Evolutionary conservation across 352 stramenopile genomes (phyloP).

Genomic region (Globisporangium apiculatum): DNA sequence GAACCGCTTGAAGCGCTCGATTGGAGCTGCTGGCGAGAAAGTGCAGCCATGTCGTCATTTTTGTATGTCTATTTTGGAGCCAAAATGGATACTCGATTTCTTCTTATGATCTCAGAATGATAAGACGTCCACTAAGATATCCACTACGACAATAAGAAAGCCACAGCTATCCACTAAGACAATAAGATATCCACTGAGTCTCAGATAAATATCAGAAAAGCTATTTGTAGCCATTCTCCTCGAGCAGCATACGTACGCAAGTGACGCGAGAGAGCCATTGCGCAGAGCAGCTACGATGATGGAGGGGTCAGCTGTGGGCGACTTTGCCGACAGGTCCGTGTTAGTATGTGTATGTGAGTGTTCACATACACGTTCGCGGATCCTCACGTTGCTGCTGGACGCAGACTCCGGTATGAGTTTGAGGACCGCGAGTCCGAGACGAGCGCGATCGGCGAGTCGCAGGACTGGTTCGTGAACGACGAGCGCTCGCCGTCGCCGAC

Average conservation of each 20-base stretch:
- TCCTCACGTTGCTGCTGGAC: not conserved
- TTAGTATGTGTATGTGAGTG: not conserved
- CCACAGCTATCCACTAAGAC: no score
- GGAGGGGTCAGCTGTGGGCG: slow-evolving; percentile 42
- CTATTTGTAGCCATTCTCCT: no score
- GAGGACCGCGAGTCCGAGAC: slow-evolving; percentile 46
- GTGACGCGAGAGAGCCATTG: not conserved
- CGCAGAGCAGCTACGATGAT: slow-evolving; percentile 20
- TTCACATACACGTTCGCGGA: not conserved
- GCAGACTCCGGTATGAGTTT: slow-evolving; percentile 53
- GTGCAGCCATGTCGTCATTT: no score
- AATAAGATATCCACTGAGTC: no score
- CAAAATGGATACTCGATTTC: no score
- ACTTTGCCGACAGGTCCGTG: slow-evolving; percentile 50
- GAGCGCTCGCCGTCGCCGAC: slow-evolving; percentile 22
- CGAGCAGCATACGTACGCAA: not conserved
- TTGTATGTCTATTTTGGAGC: no score
- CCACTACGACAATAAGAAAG: no score
- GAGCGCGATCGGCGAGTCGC: slow-evolving; percentile 47
- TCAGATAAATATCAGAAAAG: no score
- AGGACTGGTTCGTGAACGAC: slow-evolving; percentile 85
- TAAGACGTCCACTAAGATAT: no score
- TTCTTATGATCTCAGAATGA: no score
- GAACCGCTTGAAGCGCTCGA: no score
- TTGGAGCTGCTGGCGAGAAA: no score